Percentiles rank a stretch among this genome's conserved stretches.
Evolutionary conservation across 2,329 filamentous ascomycete genomes (phyloP).

Genomic region (Metarhizium robertsii): DNA sequence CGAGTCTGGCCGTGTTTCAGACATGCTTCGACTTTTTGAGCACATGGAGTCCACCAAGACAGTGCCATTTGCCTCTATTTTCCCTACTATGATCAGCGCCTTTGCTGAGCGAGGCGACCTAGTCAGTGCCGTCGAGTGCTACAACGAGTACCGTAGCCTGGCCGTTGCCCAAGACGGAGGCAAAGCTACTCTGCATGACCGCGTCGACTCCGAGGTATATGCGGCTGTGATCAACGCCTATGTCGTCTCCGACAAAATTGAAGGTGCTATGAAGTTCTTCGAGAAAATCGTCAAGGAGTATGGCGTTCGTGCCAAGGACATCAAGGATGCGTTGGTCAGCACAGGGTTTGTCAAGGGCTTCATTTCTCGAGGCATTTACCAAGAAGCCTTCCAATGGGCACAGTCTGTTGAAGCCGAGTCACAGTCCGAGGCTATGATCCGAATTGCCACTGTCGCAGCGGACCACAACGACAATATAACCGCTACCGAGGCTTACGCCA

Average conservation of each 20-base stretch:
- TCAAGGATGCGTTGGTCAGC: conserved; percentile 64
- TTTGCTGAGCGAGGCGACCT: conserved; percentile 77
- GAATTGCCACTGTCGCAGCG: conserved; percentile 68
- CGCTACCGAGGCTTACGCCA: conserved; percentile 57
- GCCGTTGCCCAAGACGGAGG: conserved; percentile 80
- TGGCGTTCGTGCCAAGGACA: conserved; percentile 45
- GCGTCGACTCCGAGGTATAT: conserved; percentile 78
- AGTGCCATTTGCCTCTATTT: conserved; percentile 69
- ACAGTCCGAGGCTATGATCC: conserved; percentile 55
- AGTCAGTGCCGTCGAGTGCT: conserved; percentile 82
- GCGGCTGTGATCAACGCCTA: conserved; percentile 89
- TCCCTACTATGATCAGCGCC: conserved; percentile 90
- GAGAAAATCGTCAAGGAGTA: conserved; percentile 63
- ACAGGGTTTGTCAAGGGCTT: conserved; percentile 74
- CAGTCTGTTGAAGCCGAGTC: conserved; percentile 50
- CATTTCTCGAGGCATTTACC: conserved; percentile 58
- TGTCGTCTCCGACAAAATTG: conserved; percentile 66
- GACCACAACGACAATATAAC: conserved; percentile 64
- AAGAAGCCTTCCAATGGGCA: conserved; percentile 66
- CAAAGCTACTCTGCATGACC: conserved; percentile 54
- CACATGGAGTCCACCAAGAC: conserved; percentile 79
- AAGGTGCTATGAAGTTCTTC: conserved; percentile 79
- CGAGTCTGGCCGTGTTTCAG: conserved; percentile 66
- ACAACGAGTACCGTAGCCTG: conserved; percentile 85
- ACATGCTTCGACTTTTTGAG: conserved; percentile 85